Evolutionary conservation across 148 eudicot genomes (phyloP), one percentile per base, ranked within the genome.

Genomic region (Fallopia convolvulus): DNA sequence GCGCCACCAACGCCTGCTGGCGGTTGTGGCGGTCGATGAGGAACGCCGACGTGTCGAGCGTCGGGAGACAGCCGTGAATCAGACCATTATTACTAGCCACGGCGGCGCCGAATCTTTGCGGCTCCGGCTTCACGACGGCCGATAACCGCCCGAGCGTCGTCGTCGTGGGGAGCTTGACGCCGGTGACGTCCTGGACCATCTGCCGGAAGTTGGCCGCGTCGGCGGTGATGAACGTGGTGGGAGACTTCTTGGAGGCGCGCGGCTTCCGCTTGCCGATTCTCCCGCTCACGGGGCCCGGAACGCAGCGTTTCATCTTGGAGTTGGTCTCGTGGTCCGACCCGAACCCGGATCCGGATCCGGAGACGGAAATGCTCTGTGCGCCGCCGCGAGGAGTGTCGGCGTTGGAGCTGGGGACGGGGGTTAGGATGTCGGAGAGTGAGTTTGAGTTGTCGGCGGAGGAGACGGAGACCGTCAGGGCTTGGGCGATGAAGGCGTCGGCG

Each of bases 101-200:
- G 50, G 13, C 55, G 55, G 71, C 48, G 21, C 18, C 61, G 15
- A 60, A 1, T 68, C 74, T 49, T 63, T 21, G 12, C 15, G 55
- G 74, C 58, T 46, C 74, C 15, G 74, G 74, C 46, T 30, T 68
- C 44, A 47, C 74, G 74, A 32, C 42, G 13, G 44, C 32, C 3
- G 42, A 70, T 2, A 70, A 1, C 6, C 14, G 13, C 15, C 12
- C 53, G 20, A 56, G 21, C 5, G 13, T 13, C 3, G 68, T 60
- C 1, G 32, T 3, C 1, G 18, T 3, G 2, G 15, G 41, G 40
- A 44, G 23, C 39, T 53, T 71, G 6, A 71, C 80, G 11, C 80
- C 80, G 50, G 80, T 78, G 53, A 78, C 75, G 21, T 78, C 65
- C 80, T 78, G 80, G 1, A 78, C 80, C 80, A 78, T 78, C 68